phyloP scores from a whole-genome alignment of 2,329 filamentous ascomycete species.

The Talaromyces sp. region DNA sequence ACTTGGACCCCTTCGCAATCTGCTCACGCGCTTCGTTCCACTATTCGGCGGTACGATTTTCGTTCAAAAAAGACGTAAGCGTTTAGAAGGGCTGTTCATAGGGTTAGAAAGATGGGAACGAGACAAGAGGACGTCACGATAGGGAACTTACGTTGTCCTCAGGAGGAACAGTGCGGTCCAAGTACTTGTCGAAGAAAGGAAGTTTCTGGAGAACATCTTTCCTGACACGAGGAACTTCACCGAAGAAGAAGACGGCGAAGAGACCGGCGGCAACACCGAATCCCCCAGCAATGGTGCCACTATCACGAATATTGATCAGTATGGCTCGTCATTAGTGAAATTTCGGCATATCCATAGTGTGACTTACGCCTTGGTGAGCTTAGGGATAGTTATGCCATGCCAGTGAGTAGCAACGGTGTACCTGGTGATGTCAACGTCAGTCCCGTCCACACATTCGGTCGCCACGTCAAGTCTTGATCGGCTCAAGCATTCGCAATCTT shows the following conservation, averaged over 20 bases:
- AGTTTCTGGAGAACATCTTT: slow-evolving; percentile 61
- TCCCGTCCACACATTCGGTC: background rate
- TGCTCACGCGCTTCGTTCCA: background rate
- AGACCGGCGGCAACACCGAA: slow-evolving; percentile 58
- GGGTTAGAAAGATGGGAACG: background rate
- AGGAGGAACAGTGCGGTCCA: slow-evolving; percentile 55
- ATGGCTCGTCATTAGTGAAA: background rate
- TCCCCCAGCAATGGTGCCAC: slow-evolving; percentile 48
- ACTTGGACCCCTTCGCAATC: slow-evolving; percentile 1
- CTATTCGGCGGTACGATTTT: background rate
- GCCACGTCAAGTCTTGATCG: background rate
- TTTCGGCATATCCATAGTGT: background rate
- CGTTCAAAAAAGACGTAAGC: slow-evolving; percentile 13
- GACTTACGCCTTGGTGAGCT: slow-evolving; percentile 26
- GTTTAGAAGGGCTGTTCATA: slow-evolving; percentile 36
- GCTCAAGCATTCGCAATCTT: background rate
- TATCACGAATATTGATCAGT: slow-evolving; percentile 20
- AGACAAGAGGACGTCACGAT: background rate
- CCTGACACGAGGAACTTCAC: slow-evolving; percentile 60
- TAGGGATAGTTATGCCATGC: slow-evolving; percentile 48
- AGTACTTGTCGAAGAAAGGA: slow-evolving; percentile 57
- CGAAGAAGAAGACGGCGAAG: slow-evolving; percentile 63
- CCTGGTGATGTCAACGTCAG: slow-evolving; percentile 31
- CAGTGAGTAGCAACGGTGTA: slow-evolving; percentile 50
- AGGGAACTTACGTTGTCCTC: slow-evolving; percentile 56